Evolutionary conservation across 345 rosid genomes (phyloP), one percentile per base, ranked within the genome.

Genomic region (Hevea brasiliensis): DNA sequence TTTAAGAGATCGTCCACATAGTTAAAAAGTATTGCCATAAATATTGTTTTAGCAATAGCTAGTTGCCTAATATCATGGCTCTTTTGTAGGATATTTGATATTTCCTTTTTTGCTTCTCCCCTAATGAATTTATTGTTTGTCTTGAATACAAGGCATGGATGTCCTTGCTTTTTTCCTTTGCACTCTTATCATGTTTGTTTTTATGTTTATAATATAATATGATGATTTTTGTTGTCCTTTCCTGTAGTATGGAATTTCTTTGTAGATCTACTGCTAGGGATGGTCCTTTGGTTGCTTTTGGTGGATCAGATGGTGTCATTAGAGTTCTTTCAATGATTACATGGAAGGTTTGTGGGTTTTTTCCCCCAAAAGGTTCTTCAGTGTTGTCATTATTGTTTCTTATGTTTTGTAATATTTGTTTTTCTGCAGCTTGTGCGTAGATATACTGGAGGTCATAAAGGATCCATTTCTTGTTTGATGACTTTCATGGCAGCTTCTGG

Each of bases 251-350:
- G 99, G 98, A 92, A 84, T 95, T 92, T 68, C 97, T 92, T 23
- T 65, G 92, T 68, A 86, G 92, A 84, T 92, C 93, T 61, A 82
- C 84, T 48, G 86, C 85, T 76, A 91, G 98, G 63, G 98, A 95
- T 80, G 94, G 93, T 77, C 98, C 99, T 71, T 93, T 92, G 71
- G 94, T 95, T 83, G 99, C 99, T 64, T 95, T 92, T 83, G 99
- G 99, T 76, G 88, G 92, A 84, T 89, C 99, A 27, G 99, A 92
- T 86, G 99, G 99, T 72, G 93, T 95, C 72, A 92, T 95, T 63
- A 89, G 99, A 81, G 99, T 95, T 83, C 96, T 95, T 79, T 95
- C 99, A 73, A 95, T 95, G 98, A 92, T 92, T 82, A 85, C 98
- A 53, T 95, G 99, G 99, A 95, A 87, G 99, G 99, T 95, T 74